These are phyloP conservation scores for Rhodomyrtus tomentosa DNA, from an alignment of 345 rosid species.

Conservation along the genomic window DNA sequence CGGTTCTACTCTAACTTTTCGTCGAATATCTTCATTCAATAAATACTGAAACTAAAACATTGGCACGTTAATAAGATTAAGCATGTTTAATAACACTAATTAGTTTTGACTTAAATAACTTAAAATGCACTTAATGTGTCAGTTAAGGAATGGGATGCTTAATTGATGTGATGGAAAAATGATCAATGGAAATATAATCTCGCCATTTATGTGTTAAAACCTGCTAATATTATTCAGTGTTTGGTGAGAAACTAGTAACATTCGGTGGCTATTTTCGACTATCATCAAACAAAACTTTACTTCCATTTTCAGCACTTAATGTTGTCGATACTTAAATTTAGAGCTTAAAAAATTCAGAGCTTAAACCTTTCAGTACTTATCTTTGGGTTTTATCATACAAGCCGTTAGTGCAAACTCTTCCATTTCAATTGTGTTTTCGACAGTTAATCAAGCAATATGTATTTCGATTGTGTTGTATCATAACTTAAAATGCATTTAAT, in stretches of 20 bases:
- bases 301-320: background rate
- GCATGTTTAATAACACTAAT: background rate
- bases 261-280: background rate
- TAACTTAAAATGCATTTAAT: background rate
- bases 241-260: background rate
- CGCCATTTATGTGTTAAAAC: background rate
- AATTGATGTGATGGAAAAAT: background rate
- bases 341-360: background rate
- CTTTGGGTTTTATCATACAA: background rate
- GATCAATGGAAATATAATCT: background rate
- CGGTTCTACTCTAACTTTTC: no score
- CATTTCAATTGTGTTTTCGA: background rate
- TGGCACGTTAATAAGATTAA: background rate
- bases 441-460: slow-evolving; percentile 86
- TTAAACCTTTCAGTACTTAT: background rate
- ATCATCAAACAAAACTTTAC: background rate
- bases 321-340: no score
- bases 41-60: background rate
- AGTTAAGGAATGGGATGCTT: background rate
- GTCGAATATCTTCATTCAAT: no score
- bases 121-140: background rate
- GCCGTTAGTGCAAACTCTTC: background rate
- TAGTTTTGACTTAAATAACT: background rate
- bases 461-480: no score
- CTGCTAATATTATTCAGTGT: background rate